Base-by-base conservation (phyloP, 2,329 filamentous ascomycete species). In the Colletotrichum falcatum region DNA sequence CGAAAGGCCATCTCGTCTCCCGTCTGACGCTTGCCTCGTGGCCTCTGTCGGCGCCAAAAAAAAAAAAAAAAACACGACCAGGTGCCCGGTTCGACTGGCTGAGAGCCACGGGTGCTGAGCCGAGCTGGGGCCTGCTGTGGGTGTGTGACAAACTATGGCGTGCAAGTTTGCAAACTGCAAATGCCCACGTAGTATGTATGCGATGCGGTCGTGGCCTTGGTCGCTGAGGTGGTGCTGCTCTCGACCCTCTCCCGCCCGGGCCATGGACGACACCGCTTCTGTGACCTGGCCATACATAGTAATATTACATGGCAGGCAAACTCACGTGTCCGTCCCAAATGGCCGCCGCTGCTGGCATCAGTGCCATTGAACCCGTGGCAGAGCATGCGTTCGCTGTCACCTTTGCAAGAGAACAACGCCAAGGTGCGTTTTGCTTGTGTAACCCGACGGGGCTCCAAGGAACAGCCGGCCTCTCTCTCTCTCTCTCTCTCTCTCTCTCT, bases 381-480 rank as follows among this genome's bases (percentile, higher is more conserved):
- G 28, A 54, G 51, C 18, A n/a, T 11, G n/a, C 12, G 44, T 23
- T 20, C 58, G 39, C 20, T 42, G 18, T 7, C 39, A 7, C 58
- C 3, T 16, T 16, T 20, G 58, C 18, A 30, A 60, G 33, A 14
- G 39, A 23, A 26, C 16, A 37, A 20, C 44, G 23, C 14, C 46
- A 33, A 39, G 18, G 1, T 1, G 6, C 33, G 8, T 61, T 11
- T 0, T n/a, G 5, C 5, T 20, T 42, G 66, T n/a, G n/a, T n/a
- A n/a, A 53, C 63, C 67, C 61, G 67, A 46, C 39, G 55, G 49
- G 7, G 16, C 67, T 51, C 28, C 67, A 53, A 44, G 56, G 67
- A 66, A 66, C n/a, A n/a, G n/a, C n/a, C n/a, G n/a, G n/a, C 63
- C 14, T 4, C 3, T 14, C 37, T 37, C 11, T 3, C 12, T 8